Evolutionary conservation across 768 basidiomycete genomes (phyloP).

Genomic region (Galerina marginata): DNA sequence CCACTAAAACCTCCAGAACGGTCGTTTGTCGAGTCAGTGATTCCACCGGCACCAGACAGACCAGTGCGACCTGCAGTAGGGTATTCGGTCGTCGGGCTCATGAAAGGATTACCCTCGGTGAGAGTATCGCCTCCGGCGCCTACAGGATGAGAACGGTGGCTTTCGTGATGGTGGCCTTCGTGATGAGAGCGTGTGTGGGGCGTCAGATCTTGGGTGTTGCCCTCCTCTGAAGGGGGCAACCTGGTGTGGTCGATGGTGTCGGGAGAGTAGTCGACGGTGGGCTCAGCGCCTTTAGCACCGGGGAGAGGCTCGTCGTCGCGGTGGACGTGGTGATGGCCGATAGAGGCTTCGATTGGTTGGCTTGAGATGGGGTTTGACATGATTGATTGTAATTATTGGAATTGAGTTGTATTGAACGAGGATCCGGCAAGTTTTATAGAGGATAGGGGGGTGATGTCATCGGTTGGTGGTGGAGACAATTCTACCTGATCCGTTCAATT

Average conservation of each 20-base stretch:
- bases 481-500: too few relatives aligned
- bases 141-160: too few relatives aligned
- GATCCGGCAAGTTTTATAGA: not conserved
- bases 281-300: conserved; percentile 35
- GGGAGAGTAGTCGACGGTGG: conserved; percentile 43
- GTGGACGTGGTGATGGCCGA: conserved; percentile 44
- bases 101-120: not conserved
- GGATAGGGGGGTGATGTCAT: not conserved
- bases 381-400: not conserved
- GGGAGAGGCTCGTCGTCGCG: conserved; percentile 54
- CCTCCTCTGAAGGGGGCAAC: conserved; percentile 22
- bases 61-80: too few relatives aligned
- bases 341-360: conserved; percentile 1
- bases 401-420: not conserved
- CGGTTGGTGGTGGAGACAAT: too few relatives aligned
- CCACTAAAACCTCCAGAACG: too few relatives aligned
- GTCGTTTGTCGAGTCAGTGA: conserved; percentile 32
- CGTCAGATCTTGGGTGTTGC: conserved; percentile 17
- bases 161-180: not conserved
- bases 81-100: too few relatives aligned
- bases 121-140: not conserved
- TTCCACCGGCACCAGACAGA: not conserved
- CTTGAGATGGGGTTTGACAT: conserved; percentile 4
- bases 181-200: not conserved
- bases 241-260: conserved; percentile 40